These are phyloP conservation scores for Saccharomyces uvarum DNA, from an alignment of 1,139 yeast species.

Conservation along the genomic window DNA sequence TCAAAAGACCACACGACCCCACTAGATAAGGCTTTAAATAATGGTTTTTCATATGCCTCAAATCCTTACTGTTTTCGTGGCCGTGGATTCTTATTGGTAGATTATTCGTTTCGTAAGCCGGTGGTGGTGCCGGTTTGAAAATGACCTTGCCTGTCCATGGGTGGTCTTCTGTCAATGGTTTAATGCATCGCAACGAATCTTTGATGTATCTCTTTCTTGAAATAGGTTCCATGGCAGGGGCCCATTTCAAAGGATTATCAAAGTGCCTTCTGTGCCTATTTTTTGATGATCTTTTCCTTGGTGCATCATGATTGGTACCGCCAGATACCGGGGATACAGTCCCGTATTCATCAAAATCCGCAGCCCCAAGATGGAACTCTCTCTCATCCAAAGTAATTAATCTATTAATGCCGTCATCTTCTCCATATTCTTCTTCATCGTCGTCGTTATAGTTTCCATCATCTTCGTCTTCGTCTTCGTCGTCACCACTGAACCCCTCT, in stretches of 20 bases:
- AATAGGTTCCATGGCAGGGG: slow-evolving; percentile 37
- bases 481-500: slow-evolving; percentile 3
- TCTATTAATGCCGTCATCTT: neutral
- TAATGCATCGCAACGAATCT: slow-evolving; percentile 51
- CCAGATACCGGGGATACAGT: neutral
- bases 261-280: neutral
- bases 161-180: slow-evolving; percentile 46
- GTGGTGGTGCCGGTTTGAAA: slow-evolving; percentile 38
- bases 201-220: slow-evolving; percentile 41
- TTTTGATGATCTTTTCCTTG: neutral
- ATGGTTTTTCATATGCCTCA: slow-evolving; percentile 14
- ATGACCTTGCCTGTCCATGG: slow-evolving; percentile 46
- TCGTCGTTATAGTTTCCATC: neutral
- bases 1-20: slow-evolving; percentile 21
- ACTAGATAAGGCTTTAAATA: slow-evolving; percentile 20
- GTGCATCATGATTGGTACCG: neutral
- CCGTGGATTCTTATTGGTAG: slow-evolving; percentile 15
- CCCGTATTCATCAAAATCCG: neutral
- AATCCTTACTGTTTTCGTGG: slow-evolving; percentile 5
- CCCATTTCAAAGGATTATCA: slow-evolving; percentile 38
- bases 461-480: slow-evolving; percentile 8
- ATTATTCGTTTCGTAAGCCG: slow-evolving; percentile 26
- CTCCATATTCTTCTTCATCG: neutral
- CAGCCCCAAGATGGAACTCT: neutral
- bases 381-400: neutral